Conservation (phyloP, 164 flowering plant species). For the Hamamelis virginiana region DNA sequence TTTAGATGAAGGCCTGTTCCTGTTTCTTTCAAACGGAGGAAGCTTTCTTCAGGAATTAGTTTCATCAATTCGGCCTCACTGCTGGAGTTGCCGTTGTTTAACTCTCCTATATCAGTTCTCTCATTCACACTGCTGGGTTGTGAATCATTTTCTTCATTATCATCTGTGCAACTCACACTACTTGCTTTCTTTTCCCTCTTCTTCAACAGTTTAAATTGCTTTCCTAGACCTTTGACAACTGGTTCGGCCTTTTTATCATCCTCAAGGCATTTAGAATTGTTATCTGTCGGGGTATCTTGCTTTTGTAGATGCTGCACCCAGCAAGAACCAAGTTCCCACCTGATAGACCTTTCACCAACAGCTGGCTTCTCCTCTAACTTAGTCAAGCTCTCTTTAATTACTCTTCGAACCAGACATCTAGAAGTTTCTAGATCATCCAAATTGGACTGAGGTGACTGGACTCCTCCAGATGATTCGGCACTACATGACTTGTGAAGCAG, state of each 20-base stretch:
- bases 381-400: constrained; percentile 57
- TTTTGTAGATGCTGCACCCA: constrained; percentile 90
- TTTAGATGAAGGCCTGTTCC: constrained; percentile 80
- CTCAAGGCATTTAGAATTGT: constrained; percentile 25
- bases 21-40: constrained; percentile 65
- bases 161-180: constrained; percentile 20
- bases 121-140: constrained; percentile 5
- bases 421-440: constrained; percentile 39
- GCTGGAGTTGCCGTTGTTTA: constrained; percentile 25
- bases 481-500: constrained; percentile 48
- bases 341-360: constrained; percentile 36
- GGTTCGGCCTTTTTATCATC: constrained; percentile 35
- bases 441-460: constrained; percentile 25
- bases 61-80: constrained; percentile 43
- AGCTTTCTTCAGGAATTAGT: constrained; percentile 64
- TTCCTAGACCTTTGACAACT: constrained; percentile 82
- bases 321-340: constrained; percentile 95
- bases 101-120: constrained; percentile 21
- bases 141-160: constrained; percentile 25
- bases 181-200: constrained; percentile 54
- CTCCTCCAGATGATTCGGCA: constrained; percentile 33
- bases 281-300: constrained; percentile 45
- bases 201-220: constrained; percentile 73
- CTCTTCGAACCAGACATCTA: constrained; percentile 37
- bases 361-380: constrained; percentile 39